Conservation (phyloP, 768 basidiomycete species). For the Mycena epipterygia region DNA sequence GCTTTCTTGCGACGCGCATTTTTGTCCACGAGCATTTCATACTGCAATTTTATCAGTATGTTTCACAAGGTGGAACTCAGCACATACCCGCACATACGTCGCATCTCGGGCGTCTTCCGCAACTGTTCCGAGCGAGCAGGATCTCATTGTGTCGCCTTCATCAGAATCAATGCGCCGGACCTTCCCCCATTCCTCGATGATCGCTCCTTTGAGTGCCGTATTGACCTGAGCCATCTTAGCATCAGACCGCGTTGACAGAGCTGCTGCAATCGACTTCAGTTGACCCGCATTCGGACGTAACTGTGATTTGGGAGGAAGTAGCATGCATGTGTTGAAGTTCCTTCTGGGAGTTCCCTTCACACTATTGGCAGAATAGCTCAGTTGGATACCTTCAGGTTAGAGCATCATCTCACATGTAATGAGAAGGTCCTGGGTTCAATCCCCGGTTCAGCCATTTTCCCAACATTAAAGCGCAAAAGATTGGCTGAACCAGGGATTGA, state of each 20-base stretch:
- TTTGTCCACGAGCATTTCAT: conserved; percentile 47
- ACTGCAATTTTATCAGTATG: conserved; percentile 38
- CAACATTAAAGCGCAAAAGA: conserved; percentile 41
- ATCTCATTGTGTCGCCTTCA: conserved; percentile 41
- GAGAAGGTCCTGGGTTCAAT: no score
- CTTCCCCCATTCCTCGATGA: conserved; percentile 41
- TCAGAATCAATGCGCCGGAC: neutral
- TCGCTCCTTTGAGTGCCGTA: conserved; percentile 23
- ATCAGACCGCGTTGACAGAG: conserved; percentile 38
- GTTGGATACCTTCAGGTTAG: no score
- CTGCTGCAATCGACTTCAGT: conserved; percentile 38
- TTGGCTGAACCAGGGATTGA: neutral
- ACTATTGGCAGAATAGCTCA: no score
- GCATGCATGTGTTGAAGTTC: no score
- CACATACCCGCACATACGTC: conserved; percentile 48
- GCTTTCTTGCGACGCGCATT: conserved; percentile 29
- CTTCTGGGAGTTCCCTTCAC: no score
- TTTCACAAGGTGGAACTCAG: neutral
- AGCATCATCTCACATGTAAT: no score
- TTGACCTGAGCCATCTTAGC: conserved; percentile 20
- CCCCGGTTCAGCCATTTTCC: no score
- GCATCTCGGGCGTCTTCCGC: conserved; percentile 46
- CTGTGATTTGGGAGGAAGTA: conserved; percentile 39
- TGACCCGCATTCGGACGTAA: neutral
- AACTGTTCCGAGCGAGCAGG: conserved; percentile 19